These are phyloP conservation scores for Eucalyptus regnans DNA, from an alignment of 345 rosid species.

Conservation along the genomic window DNA sequence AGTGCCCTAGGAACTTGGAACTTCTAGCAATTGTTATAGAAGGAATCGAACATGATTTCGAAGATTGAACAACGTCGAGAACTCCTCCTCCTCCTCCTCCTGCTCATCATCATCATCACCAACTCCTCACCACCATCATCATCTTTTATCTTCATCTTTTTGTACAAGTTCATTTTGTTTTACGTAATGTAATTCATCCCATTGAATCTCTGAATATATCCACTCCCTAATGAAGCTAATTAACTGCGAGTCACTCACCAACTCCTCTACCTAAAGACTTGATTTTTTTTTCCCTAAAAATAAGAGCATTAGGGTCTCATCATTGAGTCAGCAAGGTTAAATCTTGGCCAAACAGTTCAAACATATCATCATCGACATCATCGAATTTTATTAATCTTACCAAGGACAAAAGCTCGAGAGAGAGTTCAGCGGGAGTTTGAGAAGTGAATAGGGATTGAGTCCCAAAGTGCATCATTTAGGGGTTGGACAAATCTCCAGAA, in stretches of 20 bases:
- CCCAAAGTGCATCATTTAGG: not conserved
- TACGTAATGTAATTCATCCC: not conserved
- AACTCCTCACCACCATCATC: not conserved
- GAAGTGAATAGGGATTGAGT: not conserved
- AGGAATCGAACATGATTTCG: not conserved
- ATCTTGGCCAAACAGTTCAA: not conserved
- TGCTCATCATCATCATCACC: not conserved
- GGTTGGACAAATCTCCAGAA: not conserved
- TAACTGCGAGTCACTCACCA: not conserved
- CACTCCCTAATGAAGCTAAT: not conserved
- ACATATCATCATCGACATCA: not conserved
- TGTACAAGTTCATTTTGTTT: not conserved
- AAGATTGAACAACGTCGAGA: not conserved
- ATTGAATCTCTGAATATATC: not conserved
- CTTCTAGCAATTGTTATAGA: not conserved
- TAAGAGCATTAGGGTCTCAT: not conserved
- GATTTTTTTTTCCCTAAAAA: not conserved
- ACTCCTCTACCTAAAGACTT: not conserved
- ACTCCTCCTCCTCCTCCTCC: not conserved
- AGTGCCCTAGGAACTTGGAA: not conserved
- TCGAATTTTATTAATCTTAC: not conserved
- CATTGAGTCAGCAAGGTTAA: not conserved
- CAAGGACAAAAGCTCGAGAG: not conserved
- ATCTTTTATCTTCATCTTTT: not conserved
- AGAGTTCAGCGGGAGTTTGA: not conserved